Percentiles rank a stretch among this genome's conserved stretches.
phyloP scores from a whole-genome alignment of 352 stramenopile genomes.

The Phytophthora tentaculata region DNA sequence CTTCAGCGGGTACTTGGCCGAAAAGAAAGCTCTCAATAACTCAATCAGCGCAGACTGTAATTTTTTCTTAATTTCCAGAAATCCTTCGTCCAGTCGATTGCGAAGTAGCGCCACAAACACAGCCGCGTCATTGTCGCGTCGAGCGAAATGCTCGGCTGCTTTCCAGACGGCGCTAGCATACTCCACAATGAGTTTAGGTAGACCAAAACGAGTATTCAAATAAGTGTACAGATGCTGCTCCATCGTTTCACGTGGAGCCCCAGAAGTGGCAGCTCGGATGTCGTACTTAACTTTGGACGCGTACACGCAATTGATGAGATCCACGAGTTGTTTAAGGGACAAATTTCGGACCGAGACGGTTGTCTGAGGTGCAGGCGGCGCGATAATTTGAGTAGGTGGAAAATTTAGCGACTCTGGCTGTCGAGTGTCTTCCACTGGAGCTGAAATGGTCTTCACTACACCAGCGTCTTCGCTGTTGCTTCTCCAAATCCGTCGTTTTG shows the following conservation, averaged over 20 bases:
- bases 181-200: slow-evolving; percentile 76
- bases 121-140: slow-evolving; percentile 70
- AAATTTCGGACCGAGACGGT: slow-evolving; percentile 45
- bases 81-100: slow-evolving; percentile 87
- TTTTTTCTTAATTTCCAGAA: slow-evolving; percentile 77
- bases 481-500: slow-evolving; percentile 31
- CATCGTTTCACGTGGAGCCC: slow-evolving; percentile 78
- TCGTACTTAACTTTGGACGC: slow-evolving; percentile 80
- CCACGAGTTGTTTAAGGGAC: slow-evolving; percentile 81
- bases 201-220: slow-evolving; percentile 86
- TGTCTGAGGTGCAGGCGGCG: slow-evolving; percentile 1
- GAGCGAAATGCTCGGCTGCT: slow-evolving; percentile 52
- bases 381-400: neutral
- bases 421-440: slow-evolving; percentile 18
- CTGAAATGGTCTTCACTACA: neutral
- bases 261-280: slow-evolving; percentile 38
- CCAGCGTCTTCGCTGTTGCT: slow-evolving; percentile 17
- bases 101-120: slow-evolving; percentile 80
- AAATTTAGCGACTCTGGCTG: slow-evolving; percentile 4
- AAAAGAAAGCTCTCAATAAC: slow-evolving; percentile 74
- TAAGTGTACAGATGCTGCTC: slow-evolving; percentile 93
- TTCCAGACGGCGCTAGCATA: slow-evolving; percentile 88
- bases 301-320: slow-evolving; percentile 77
- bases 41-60: slow-evolving; percentile 77
- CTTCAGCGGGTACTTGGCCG: slow-evolving; percentile 71